Conservation (phyloP, 2,329 filamentous ascomycete species). For the Claviceps pazoutovae region DNA sequence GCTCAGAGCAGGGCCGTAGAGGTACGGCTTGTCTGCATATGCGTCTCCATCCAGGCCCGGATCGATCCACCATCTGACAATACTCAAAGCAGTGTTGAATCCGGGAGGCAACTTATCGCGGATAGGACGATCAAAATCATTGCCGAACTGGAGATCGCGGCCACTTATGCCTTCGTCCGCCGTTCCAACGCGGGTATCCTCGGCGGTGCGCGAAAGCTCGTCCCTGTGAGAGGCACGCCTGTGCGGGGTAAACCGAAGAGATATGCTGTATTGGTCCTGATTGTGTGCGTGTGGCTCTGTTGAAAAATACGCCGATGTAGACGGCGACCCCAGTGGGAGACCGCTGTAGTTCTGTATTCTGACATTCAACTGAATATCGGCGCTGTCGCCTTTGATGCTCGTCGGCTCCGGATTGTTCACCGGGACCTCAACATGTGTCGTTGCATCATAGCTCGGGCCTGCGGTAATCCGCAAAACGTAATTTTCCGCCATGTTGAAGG, state of each 20-base stretch:
- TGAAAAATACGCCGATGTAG: conserved; percentile 65
- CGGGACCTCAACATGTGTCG: conserved; percentile 57
- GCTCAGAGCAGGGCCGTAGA: conserved; percentile 71
- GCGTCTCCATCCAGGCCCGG: conserved; percentile 82
- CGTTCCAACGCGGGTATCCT: conserved; percentile 4
- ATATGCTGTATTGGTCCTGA: conserved; percentile 73
- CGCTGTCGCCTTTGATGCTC: conserved; percentile 46
- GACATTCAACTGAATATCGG: conserved; percentile 57
- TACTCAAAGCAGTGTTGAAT: conserved; percentile 69
- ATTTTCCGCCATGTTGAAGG: conserved; percentile 43
- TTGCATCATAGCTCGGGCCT: conserved; percentile 58
- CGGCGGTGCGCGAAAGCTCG: neutral
- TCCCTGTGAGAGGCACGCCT: conserved; percentile 11
- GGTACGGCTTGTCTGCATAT: conserved; percentile 70
- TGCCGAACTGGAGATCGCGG: conserved; percentile 74
- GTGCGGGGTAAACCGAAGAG: conserved; percentile 66
- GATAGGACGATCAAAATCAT: conserved; percentile 89
- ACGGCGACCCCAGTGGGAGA: conserved; percentile 56
- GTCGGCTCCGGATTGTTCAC: conserved; percentile 58
- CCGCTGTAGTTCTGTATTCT: conserved; percentile 55
- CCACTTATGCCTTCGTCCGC: conserved; percentile 43
- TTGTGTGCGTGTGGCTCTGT: conserved; percentile 49
- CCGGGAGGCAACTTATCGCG: conserved; percentile 74
- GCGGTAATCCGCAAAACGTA: conserved; percentile 75
- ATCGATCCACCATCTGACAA: conserved; percentile 84